Evolutionary conservation across 2,329 filamentous ascomycete species (phyloP), one percentile per base, ranked within the genome.

Genomic region (Exophiala oligosperma): DNA sequence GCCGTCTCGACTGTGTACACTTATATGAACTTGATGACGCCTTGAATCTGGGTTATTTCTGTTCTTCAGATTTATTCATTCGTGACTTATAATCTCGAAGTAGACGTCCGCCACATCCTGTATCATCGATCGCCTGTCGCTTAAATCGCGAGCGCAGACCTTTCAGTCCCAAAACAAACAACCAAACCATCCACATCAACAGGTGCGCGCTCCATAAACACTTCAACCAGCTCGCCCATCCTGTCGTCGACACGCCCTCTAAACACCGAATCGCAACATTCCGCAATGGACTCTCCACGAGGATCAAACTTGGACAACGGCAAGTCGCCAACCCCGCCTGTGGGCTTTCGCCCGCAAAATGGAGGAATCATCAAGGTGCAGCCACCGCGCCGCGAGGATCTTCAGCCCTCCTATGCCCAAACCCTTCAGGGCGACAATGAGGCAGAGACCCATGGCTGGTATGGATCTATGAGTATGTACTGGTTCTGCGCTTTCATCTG

Each of bases 381-480:
- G 70, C 92, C 91, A 23, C 91, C 93, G 14, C 84, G 85, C 60
- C 82, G 87, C 68, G 90, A 92, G 66, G 93, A 97, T 70, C 81
- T 97, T 9, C 92, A 96, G 77, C 86, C 86, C 57, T 90, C 84
- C 70, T 94, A 94, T 73, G 91, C 91, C 5, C 81, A 85, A 62
- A 77, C 79, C 49, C 80, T 90, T 64, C 79, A 83, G 65, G 79
- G 83, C 28, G 82, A 85, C 64, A 82, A 85, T 52, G 87, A 94
- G 65, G 84, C 84, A 32, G 84, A 84, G 63, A 82, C 84, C 51
- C 86, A 92, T 72, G 90, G 91, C 70, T 97, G 92, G 92, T 99
- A 97, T 70, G 91, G 91, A 23, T 77, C 77, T 60, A 91, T 97
- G 87, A 91, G 87, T 90, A 79, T 67, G 86, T 81, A 43, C 38